A percentile compares a stretch with the other conserved stretches of the same genome.
Conservation (phyloP, 768 basidiomycete genomes). For the Scleroderma bovista region DNA sequence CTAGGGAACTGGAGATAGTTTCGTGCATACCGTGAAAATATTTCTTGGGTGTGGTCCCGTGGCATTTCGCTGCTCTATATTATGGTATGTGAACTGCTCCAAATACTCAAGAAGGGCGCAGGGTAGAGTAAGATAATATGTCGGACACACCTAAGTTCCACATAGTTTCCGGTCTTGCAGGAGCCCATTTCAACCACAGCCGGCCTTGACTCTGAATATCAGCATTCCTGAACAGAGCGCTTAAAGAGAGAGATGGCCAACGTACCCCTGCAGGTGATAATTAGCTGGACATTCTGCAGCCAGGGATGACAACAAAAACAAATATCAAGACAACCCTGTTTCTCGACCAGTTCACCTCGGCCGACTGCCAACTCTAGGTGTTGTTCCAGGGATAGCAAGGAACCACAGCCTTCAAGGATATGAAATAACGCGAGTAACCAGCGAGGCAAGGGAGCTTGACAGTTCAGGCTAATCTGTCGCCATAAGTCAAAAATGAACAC, state of each 20-base stretch:
- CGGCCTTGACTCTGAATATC: not conserved
- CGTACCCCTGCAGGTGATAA: not conserved
- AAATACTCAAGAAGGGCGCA: not conserved
- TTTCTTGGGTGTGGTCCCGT: too few species aligned
- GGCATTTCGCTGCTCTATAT: too few species aligned
- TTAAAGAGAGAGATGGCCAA: not conserved
- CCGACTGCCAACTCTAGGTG: not conserved
- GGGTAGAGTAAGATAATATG: not conserved
- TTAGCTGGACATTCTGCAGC: not conserved
- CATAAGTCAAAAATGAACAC: slow-evolving; percentile 6
- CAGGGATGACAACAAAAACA: not conserved
- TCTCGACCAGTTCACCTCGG: not conserved
- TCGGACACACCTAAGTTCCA: not conserved
- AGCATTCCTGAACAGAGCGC: not conserved
- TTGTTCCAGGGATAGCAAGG: not conserved
- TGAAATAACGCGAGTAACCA: slow-evolving; percentile 13
- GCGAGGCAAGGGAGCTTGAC: slow-evolving; percentile 16
- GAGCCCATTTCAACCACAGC: not conserved
- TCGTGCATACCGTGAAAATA: too few species aligned
- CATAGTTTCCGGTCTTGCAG: not conserved
- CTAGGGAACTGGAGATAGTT: too few species aligned
- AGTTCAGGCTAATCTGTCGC: slow-evolving; percentile 8
- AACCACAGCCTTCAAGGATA: slow-evolving; percentile 10
- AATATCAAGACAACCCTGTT: not conserved
- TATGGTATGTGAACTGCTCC: too few species aligned